These are phyloP conservation scores for Ampelocalamus luodianensis DNA, from an alignment of 176 grass and related monocot species.

Conservation along the genomic window DNA sequence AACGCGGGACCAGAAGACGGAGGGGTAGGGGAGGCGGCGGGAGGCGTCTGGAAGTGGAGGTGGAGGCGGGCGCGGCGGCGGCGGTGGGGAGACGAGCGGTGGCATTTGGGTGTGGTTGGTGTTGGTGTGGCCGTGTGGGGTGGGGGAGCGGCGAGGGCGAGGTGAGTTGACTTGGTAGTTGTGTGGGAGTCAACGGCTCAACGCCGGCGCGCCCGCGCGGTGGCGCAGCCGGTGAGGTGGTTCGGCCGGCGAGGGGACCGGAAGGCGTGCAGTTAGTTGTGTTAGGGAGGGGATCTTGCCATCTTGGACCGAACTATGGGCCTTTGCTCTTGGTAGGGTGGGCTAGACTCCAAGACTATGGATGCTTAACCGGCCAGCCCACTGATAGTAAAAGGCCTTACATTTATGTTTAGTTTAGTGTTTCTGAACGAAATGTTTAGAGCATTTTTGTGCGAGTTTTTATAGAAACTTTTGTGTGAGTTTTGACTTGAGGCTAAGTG, in stretches of 20 bases:
- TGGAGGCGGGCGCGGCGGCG: constrained; percentile 23
- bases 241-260: constrained; percentile 1
- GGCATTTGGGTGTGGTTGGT: constrained; percentile 11
- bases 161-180: background rate
- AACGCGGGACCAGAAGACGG: constrained; percentile 67
- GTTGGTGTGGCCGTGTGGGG: background rate
- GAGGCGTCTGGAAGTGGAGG: background rate
- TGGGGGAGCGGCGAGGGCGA: too few species aligned
- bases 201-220: constrained; percentile 13
- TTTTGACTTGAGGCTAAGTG: too few species aligned
- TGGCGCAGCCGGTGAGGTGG: background rate
- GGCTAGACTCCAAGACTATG: background rate
- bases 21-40: constrained; percentile 60
- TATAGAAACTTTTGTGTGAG: too few species aligned
- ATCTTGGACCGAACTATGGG: background rate
- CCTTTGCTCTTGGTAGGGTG: background rate
- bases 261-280: background rate
- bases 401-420: too few species aligned
- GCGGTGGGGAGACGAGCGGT: background rate
- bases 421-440: too few species aligned
- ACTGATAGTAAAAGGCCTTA: too few species aligned
- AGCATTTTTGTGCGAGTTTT: too few species aligned
- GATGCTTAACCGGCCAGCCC: too few species aligned
- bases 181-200: background rate
- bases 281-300: background rate